Percentiles rank a stretch among this genome's conserved stretches.
Conservation (phyloP, 2,329 filamentous ascomycete genomes). For the Diaporthe sp. region DNA sequence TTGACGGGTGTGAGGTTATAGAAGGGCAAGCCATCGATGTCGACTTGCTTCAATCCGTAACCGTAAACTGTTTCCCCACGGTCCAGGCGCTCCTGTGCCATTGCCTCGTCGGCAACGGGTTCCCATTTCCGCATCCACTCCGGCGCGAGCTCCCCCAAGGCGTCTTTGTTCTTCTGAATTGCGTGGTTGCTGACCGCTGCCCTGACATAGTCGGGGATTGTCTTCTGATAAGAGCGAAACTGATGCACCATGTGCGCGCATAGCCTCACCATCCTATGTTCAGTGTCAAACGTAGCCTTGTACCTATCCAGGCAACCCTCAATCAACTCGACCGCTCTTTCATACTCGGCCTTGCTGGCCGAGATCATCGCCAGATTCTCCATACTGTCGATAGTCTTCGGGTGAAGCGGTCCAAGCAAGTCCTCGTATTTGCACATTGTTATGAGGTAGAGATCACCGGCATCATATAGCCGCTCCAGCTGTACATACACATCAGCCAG, state of each 20-base stretch:
- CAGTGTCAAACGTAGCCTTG: too few relatives aligned
- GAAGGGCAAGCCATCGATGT: background rate
- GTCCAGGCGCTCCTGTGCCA: background rate
- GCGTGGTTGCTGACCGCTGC: background rate
- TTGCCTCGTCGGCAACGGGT: background rate
- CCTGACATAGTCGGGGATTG: background rate
- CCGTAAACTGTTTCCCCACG: conserved; percentile 13
- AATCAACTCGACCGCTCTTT: rapidly evolving
- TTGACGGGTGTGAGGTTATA: background rate
- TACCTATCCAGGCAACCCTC: background rate
- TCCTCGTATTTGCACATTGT: too few relatives aligned
- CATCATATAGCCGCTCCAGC: too few relatives aligned
- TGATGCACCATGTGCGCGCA: background rate
- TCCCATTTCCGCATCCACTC: conserved; percentile 24
- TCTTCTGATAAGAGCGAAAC: background rate
- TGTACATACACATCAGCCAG: too few relatives aligned
- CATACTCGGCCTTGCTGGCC: too few relatives aligned
- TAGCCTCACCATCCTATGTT: too few relatives aligned
- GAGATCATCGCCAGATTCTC: too few relatives aligned
- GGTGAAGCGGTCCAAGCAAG: too few relatives aligned
- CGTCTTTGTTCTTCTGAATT: background rate
- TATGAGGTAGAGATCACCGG: too few relatives aligned
- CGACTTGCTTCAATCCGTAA: too few relatives aligned
- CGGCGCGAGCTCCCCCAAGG: conserved; percentile 17
- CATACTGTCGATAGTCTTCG: too few relatives aligned